Conservation (phyloP, 345 rosid genomes). For the Noccaea caerulescens region DNA sequence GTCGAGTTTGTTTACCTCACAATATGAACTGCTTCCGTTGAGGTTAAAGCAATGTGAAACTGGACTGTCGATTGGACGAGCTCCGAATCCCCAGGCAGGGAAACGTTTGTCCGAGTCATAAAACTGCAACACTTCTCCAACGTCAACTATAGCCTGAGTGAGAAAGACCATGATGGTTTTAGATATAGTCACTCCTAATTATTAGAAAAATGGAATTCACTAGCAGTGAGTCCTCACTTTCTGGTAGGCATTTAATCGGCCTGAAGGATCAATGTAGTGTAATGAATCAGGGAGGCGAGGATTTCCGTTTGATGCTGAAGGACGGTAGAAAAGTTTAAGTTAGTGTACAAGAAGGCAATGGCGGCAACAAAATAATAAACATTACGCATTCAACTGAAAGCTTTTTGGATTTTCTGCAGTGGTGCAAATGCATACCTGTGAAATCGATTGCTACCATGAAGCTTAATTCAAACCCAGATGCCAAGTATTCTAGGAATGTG, state of each 20-base stretch:
- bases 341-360: slow-evolving; percentile 24
- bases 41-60: slow-evolving; percentile 94
- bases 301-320: slow-evolving; percentile 89
- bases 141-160: slow-evolving; percentile 76
- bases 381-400: background rate
- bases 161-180: slow-evolving; percentile 19
- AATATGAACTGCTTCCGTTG: slow-evolving; percentile 75
- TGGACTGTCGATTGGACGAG: slow-evolving; percentile 92
- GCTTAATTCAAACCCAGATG: slow-evolving; percentile 80
- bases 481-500: slow-evolving; percentile 87
- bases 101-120: slow-evolving; percentile 86
- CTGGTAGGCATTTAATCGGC: slow-evolving; percentile 72
- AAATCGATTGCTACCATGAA: slow-evolving; percentile 98
- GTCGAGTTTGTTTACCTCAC: slow-evolving; percentile 58
- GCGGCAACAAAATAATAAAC: background rate
- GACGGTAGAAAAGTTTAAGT: slow-evolving; percentile 26
- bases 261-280: slow-evolving; percentile 76
- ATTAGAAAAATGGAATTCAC: background rate
- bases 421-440: slow-evolving; percentile 64
- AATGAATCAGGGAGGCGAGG: slow-evolving; percentile 89
- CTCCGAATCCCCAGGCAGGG: slow-evolving; percentile 99
- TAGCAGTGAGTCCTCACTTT: slow-evolving; percentile 49
- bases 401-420: background rate
- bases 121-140: slow-evolving; percentile 88
- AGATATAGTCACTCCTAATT: slow-evolving; percentile 18